Base-by-base conservation (phyloP, 805 yeast species). In the Wickerhamiella sorbophila region DNA sequence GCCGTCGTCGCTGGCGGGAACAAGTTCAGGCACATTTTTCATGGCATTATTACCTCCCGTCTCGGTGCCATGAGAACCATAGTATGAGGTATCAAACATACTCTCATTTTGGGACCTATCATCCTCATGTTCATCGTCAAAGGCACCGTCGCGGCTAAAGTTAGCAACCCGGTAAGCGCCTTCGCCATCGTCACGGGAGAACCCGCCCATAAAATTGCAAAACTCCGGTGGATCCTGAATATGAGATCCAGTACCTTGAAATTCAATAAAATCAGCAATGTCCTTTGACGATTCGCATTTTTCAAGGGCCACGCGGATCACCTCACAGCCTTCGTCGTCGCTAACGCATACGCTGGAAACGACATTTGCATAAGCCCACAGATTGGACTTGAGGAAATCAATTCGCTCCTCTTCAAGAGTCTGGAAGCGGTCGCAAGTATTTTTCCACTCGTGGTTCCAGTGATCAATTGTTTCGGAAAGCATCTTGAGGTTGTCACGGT, bases 281-380 rank as follows among this genome's bases (percentile, higher is more conserved):
- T 84, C 94, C 16, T 62, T 62, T 2, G 63, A 62, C 5, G 82
- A 73, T 16, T 75, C 78, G 50, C 86, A 77, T 39, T 71, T 69
- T 45, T 86, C 94, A 41, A 84, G 66, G 2, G 73, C 59, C 5
- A 74, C 56, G 43, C 95, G 70, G 12, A 86, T 71, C 40, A 66
- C 66, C 54, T 85, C 95, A 43, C 80, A 82, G 8, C 80, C 69
- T 47, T 74, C 78, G 54, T 85, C 95, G 52, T 79, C 81, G 35
- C 75, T 72, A 26, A 84, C 87, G 55, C 94, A 85, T 2, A 77
- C 67, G 0, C 83, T 69, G 5, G 93, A 81, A 6, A 81, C 66
- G 32, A 76, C 67, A 58, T 84, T 84, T 37, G 88, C 75, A 53
- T 69, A 83, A 34, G 76, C 80, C 81, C 94, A 85, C 45, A 85